Percentiles rank a stretch among this genome's conserved stretches.
Evolutionary conservation across 352 stramenopile species (phyloP).

Genomic region (Globisporangium cederbergense): DNA sequence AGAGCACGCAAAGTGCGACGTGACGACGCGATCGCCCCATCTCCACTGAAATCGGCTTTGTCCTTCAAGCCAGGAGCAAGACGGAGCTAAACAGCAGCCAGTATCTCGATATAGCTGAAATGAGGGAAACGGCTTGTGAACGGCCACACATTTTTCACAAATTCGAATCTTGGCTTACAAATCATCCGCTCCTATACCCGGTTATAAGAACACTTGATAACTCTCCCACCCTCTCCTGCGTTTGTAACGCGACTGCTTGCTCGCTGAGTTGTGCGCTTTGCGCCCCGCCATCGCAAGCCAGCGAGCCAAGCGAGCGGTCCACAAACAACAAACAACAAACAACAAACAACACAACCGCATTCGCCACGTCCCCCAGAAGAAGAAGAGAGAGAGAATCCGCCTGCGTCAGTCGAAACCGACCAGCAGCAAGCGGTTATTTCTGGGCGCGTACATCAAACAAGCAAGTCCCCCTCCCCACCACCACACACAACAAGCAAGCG

Average conservation of each 20-base stretch:
- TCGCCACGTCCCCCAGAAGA: slow-evolving; percentile 6
- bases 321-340: background rate
- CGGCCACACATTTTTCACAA: background rate
- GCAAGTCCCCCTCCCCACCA: background rate
- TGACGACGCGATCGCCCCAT: background rate
- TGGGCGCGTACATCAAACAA: background rate
- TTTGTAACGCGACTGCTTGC: background rate
- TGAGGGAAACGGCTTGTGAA: background rate
- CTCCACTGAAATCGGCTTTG: background rate
- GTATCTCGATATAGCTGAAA: background rate
- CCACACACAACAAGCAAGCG: background rate
- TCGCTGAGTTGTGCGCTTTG: slow-evolving; percentile 1
- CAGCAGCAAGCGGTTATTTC: background rate
- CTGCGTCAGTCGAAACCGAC: background rate
- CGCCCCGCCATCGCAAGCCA: background rate
- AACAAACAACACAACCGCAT: slow-evolving; percentile 6
- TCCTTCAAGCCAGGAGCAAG: background rate
- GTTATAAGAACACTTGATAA: background rate
- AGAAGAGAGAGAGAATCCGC: background rate
- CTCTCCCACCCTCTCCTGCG: background rate
- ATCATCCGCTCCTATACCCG: background rate
- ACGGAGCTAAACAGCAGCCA: background rate
- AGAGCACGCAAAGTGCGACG: background rate
- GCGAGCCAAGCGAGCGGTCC: background rate
- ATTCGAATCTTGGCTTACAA: background rate